phyloP scores from a whole-genome alignment of 208 protist genomes.

The Tritrichomonas musculus region DNA sequence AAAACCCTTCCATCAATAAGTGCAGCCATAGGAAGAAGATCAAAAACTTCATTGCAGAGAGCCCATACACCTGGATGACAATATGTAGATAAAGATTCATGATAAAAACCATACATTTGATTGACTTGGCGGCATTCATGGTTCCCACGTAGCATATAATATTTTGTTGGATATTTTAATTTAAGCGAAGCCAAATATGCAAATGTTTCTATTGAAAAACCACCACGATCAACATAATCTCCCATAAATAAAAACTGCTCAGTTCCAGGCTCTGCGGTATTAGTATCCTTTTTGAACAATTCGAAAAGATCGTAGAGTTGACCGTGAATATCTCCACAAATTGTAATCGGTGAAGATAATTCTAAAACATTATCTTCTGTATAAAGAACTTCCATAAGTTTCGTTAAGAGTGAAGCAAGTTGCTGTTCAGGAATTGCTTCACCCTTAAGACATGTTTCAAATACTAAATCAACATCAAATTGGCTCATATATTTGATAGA shows the following conservation, averaged over 20 bases:
- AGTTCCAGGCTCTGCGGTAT: background rate
- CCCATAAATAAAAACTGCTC: too few relatives aligned
- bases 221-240: slow-evolving; percentile 52
- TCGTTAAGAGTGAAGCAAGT: background rate
- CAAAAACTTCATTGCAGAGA: background rate
- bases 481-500: background rate
- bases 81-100: slow-evolving; percentile 70
- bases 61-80: slow-evolving; percentile 45
- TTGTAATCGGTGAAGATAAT: slow-evolving; percentile 43
- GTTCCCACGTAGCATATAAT: slow-evolving; percentile 50
- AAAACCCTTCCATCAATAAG: slow-evolving; percentile 12
- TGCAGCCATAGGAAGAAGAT: slow-evolving; percentile 12
- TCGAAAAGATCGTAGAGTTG: slow-evolving; percentile 49
- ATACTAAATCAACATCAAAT: background rate
- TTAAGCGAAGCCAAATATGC: slow-evolving; percentile 40
- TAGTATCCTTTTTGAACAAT: slow-evolving; percentile 42
- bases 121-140: too few relatives aligned
- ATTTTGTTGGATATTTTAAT: slow-evolving; percentile 42
- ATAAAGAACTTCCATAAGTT: background rate
- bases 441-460: background rate
- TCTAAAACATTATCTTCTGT: slow-evolving; percentile 44
- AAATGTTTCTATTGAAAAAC: slow-evolving; percentile 46
- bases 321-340: slow-evolving; percentile 51
- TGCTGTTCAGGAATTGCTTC: background rate
- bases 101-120: slow-evolving; percentile 45